Conservation (phyloP, 257 asterid species). For the Petunia axillaris region DNA sequence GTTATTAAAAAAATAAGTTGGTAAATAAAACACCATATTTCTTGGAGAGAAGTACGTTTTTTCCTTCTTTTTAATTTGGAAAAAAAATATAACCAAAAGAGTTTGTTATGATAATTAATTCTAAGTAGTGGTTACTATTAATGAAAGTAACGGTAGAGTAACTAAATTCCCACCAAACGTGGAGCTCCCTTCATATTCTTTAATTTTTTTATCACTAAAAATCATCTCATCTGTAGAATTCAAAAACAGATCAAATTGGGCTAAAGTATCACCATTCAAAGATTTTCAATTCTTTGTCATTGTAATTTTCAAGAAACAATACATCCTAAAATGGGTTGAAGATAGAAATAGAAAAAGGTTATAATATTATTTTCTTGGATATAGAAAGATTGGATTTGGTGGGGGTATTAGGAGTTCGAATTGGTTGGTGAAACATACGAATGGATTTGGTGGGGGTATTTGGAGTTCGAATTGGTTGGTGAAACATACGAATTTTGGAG, state of each 20-base stretch:
- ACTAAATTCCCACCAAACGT: slow-evolving; percentile 18
- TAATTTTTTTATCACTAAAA: neutral
- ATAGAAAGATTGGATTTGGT: neutral
- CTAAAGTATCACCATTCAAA: neutral
- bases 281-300: neutral
- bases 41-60: too few relatives aligned
- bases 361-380: neutral
- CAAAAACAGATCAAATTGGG: neutral
- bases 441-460: neutral
- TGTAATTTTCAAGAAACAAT: slow-evolving; percentile 11
- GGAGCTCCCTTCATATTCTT: slow-evolving; percentile 20
- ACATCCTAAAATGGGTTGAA: slow-evolving; percentile 6
- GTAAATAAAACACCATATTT: too few relatives aligned
- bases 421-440: neutral
- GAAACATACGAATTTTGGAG: neutral
- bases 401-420: neutral
- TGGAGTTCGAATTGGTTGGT: neutral
- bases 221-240: slow-evolving; percentile 6
- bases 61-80: neutral
- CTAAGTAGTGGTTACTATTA: slow-evolving; percentile 15
- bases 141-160: neutral
- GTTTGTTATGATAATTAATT: neutral
- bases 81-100: neutral
- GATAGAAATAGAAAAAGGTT: neutral
- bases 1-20: too few relatives aligned